Evolutionary conservation across 306 rosid genomes (phyloP).

Genomic region (Alnus rubra): DNA sequence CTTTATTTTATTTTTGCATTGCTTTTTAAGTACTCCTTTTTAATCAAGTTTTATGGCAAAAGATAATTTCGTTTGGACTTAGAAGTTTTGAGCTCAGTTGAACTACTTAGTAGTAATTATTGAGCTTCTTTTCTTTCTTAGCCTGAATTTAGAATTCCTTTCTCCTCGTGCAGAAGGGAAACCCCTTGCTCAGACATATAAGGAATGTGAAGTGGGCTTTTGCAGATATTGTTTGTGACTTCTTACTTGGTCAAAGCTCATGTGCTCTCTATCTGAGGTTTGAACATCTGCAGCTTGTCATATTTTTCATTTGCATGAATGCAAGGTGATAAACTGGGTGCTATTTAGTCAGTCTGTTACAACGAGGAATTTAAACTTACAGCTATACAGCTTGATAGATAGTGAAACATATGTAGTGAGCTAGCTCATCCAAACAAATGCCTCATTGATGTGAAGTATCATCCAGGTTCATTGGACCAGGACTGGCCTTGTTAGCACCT

Average conservation of each 20-base stretch:
- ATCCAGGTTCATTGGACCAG: background rate
- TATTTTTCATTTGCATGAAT: constrained; percentile 15
- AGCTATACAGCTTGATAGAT: background rate
- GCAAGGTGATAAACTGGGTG: background rate
- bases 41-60: background rate
- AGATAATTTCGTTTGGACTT: background rate
- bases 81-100: background rate
- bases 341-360: constrained; percentile 13
- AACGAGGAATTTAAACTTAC: background rate
- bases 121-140: background rate
- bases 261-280: constrained; percentile 97
- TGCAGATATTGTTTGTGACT: constrained; percentile 92
- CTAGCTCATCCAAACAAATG: constrained; percentile 5
- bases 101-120: background rate
- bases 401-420: background rate
- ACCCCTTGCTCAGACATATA: constrained; percentile 89
- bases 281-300: constrained; percentile 11
- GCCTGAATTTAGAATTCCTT: background rate
- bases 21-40: background rate
- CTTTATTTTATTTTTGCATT: background rate
- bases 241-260: constrained; percentile 82
- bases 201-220: constrained; percentile 90
- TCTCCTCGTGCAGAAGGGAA: constrained; percentile 67
- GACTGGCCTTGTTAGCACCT: background rate
- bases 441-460: background rate